Conservation (phyloP, 2,329 filamentous ascomycete species). For the Stagonosporopsis chrysanthemi region DNA sequence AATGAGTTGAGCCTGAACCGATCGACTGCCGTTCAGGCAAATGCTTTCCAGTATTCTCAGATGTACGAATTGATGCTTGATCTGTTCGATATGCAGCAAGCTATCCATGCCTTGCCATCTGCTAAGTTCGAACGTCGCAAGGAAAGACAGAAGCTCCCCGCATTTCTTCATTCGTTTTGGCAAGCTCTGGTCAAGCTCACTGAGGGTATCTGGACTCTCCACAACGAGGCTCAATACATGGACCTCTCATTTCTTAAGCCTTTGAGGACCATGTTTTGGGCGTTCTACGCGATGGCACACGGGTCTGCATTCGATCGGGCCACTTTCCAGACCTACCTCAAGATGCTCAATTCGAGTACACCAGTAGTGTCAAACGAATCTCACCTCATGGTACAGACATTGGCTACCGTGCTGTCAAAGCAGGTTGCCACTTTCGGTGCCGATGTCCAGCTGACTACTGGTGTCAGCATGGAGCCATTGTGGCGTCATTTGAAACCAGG, state of each 20-base stretch:
- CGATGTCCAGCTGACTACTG: slow-evolving; percentile 76
- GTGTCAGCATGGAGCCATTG: slow-evolving; percentile 78
- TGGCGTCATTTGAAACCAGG: slow-evolving; percentile 76
- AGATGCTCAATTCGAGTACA: slow-evolving; percentile 39
- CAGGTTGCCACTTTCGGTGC: slow-evolving; percentile 63
- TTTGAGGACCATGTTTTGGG: slow-evolving; percentile 55
- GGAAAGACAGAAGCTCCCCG: slow-evolving; percentile 46
- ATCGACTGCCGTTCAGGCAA: slow-evolving; percentile 14
- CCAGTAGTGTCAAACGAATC: slow-evolving; percentile 11
- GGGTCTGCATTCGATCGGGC: slow-evolving; percentile 59
- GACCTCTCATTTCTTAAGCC: slow-evolving; percentile 33
- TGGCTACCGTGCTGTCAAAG: slow-evolving; percentile 36
- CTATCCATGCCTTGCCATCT: slow-evolving; percentile 37
- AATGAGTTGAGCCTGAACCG: slow-evolving; percentile 53
- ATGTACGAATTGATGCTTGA: slow-evolving; percentile 43
- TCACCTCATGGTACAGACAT: slow-evolving; percentile 30
- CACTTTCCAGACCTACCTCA: slow-evolving; percentile 62
- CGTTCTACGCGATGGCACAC: slow-evolving; percentile 56
- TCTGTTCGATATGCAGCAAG: slow-evolving; percentile 41
- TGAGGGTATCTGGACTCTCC: slow-evolving; percentile 22
- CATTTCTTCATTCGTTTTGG: slow-evolving; percentile 39
- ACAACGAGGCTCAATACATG: slow-evolving; percentile 19
- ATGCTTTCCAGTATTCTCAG: slow-evolving; percentile 29
- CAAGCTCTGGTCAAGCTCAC: slow-evolving; percentile 28
- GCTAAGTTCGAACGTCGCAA: slow-evolving; percentile 45